Evolutionary conservation across 148 eudicot species (phyloP).

Genomic region (Cornus suecica): DNA sequence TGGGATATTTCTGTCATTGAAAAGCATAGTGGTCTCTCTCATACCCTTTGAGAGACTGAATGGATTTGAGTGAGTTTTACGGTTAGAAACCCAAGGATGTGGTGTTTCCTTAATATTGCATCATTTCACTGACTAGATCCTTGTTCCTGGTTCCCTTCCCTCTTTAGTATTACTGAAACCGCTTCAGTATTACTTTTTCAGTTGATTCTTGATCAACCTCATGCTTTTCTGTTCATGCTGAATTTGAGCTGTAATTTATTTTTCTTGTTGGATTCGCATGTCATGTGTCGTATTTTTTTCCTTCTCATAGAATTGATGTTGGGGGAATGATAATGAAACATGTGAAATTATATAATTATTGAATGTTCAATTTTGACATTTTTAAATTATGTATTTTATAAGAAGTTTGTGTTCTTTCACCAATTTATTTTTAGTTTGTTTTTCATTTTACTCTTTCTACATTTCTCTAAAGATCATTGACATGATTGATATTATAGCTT

Average conservation of each 20-base stretch:
- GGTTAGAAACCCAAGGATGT: neutral
- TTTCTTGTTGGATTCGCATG: no score
- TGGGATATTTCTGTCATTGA: no score
- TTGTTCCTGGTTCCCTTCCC: neutral
- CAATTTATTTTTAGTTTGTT: neutral
- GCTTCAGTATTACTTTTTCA: neutral
- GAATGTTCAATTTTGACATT: no score
- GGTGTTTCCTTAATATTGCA: no score
- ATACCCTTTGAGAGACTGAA: neutral
- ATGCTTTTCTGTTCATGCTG: neutral
- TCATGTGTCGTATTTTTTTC: no score
- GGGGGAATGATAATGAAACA: no score
- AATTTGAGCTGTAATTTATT: no score
- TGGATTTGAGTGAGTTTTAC: neutral
- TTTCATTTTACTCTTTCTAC: neutral
- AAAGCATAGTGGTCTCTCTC: no score
- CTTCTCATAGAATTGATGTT: no score
- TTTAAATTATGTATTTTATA: no score
- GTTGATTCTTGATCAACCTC: neutral
- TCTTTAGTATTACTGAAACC: neutral
- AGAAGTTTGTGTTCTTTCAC: neutral
- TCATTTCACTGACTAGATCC: neutral
- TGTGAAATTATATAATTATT: no score
- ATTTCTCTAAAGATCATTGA: neutral
- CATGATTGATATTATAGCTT: slow-evolving; percentile 36